Conservation (phyloP, 1,284 basidiomycete genomes). For the Mycena citricolor region DNA sequence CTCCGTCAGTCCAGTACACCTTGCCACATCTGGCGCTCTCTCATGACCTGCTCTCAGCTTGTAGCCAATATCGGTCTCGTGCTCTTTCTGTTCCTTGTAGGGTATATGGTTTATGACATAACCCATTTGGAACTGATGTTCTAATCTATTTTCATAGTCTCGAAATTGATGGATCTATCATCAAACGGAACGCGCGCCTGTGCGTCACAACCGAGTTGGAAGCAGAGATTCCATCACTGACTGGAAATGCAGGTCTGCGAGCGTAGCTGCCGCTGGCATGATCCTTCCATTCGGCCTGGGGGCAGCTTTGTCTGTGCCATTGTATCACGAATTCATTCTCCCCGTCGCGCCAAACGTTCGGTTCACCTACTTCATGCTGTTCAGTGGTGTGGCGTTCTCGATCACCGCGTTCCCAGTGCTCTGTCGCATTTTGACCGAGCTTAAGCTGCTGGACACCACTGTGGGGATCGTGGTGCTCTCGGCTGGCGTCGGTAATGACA, state of each 20-base stretch:
- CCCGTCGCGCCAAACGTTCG: conserved; percentile 49
- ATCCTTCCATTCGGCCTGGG: conserved; percentile 84
- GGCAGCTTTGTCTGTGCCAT: conserved; percentile 74
- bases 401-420: conserved; percentile 96
- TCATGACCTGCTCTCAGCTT: too few species aligned
- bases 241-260: conserved; percentile 39
- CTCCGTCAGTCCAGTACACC: conserved; percentile 67
- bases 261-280: conserved; percentile 67
- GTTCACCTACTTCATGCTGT: conserved; percentile 90
- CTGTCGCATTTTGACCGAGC: conserved; percentile 83
- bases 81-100: conserved; percentile 91
- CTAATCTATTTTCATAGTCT: conserved; percentile 25
- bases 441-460: conserved; percentile 86
- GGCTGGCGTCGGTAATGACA: conserved; percentile 92
- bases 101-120: conserved; percentile 32
- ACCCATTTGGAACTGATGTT: background rate
- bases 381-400: conserved; percentile 81
- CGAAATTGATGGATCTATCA: conserved; percentile 79
- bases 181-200: conserved; percentile 74
- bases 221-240: background rate
- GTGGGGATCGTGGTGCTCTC: conserved; percentile 93
- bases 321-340: conserved; percentile 82
- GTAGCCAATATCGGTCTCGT: conserved; percentile 93
- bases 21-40: too few species aligned
- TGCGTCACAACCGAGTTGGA: too few species aligned